Conservation (phyloP, 768 basidiomycete genomes). For the Tephrocybe sp. region DNA sequence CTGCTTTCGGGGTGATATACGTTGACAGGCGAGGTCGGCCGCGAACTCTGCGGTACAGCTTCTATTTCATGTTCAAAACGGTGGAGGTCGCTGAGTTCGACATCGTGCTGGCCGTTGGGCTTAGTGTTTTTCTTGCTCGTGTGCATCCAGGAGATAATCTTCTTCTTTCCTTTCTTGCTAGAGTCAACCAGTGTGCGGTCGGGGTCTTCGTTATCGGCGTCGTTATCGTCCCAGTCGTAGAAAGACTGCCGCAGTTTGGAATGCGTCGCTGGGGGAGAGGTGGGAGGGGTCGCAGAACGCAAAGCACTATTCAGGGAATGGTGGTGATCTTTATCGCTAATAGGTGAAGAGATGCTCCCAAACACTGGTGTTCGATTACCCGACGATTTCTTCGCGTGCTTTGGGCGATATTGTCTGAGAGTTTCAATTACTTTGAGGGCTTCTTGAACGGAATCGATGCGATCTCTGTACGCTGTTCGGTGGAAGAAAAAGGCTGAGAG, state of each 20-base stretch:
- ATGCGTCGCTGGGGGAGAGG: slow-evolving; percentile 1
- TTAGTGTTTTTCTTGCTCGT: neutral
- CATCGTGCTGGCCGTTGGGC: neutral
- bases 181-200: slow-evolving; percentile 10
- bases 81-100: neutral
- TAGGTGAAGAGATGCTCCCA: slow-evolving; percentile 23
- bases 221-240: slow-evolving; percentile 10
- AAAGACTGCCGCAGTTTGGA: slow-evolving; percentile 14
- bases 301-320: slow-evolving; percentile 33
- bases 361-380: slow-evolving; percentile 48
- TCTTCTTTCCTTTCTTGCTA: slow-evolving; percentile 17
- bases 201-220: slow-evolving; percentile 19
- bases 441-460: slow-evolving; percentile 55
- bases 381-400: slow-evolving; percentile 29
- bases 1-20: slow-evolving; percentile 14
- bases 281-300: slow-evolving; percentile 21
- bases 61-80: slow-evolving; percentile 8
- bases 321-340: slow-evolving; percentile 45
- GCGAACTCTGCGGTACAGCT: slow-evolving; percentile 4
- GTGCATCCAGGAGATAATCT: slow-evolving; percentile 16
- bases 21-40: slow-evolving; percentile 13
- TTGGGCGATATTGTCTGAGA: slow-evolving; percentile 65
- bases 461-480: slow-evolving; percentile 73
- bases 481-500: slow-evolving; percentile 69
- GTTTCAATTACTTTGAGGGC: slow-evolving; percentile 63